A percentile compares a stretch with the other conserved stretches of the same genome.
phyloP scores from a whole-genome alignment of 306 rosid species.

The Sphenostylis stenocarpa region DNA sequence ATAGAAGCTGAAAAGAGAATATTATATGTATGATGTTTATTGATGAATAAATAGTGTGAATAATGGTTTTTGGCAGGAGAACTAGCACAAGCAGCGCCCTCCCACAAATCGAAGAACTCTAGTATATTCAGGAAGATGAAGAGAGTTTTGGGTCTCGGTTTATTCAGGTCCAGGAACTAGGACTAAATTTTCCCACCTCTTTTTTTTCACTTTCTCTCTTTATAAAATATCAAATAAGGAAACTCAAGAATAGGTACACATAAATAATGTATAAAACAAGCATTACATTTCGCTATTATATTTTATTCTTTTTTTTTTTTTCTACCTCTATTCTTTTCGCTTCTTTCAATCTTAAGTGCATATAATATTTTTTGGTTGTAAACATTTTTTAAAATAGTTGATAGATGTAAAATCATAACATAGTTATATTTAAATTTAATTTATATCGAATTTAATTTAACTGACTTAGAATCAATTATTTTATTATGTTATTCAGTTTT shows the following conservation, averaged over 20 bases:
- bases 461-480: too few relatives aligned
- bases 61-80: slow-evolving; percentile 32
- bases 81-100: not conserved
- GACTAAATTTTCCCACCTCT: not conserved
- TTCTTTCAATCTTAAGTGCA: not conserved
- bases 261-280: not conserved
- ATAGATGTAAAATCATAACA: too few relatives aligned
- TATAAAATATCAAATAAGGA: not conserved
- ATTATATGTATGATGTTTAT: too few relatives aligned
- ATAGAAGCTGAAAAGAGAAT: too few relatives aligned
- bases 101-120: not conserved
- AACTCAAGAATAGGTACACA: not conserved
- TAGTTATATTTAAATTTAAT: too few relatives aligned
- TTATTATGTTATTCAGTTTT: too few relatives aligned
- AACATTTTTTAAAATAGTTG: too few relatives aligned
- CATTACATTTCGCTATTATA: not conserved
- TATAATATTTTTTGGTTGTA: too few relatives aligned
- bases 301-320: slow-evolving; percentile 15
- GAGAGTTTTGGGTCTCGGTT: slow-evolving; percentile 37
- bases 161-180: slow-evolving; percentile 39
- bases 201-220: not conserved
- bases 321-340: not conserved
- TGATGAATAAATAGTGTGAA: not conserved
- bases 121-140: slow-evolving; percentile 39
- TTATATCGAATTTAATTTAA: too few relatives aligned